Base-by-base conservation (phyloP, 306 rosid species). In the Fagus sylvatica region DNA sequence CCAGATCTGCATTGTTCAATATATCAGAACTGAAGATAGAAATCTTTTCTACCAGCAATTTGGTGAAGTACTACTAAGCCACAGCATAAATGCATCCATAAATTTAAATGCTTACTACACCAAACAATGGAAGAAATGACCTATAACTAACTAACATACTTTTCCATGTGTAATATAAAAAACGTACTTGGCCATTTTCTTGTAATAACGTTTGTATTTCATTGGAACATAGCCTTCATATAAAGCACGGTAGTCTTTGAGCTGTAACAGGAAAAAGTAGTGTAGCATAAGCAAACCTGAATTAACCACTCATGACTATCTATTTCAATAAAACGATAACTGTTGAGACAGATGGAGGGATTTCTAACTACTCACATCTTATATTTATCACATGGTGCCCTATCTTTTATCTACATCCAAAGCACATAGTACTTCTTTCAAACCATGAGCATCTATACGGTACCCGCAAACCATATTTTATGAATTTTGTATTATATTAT, bases 221-320 rank as follows among this genome's bases (percentile, higher is more conserved):
- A 95, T 95, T 43, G 98, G 98, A 71, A 95, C 93, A 81, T 95
- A 91, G 78, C 92, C 87, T 86, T 95, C 97, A 57, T 95, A 95
- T 36, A 80, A 80, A 53, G 95, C 86, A 74, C 80, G 88, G 62
- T 76, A 84, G 72, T 87, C 88, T 81, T 91, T 95, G 78, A 95
- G 88, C 98, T 95, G 92, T 66, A 76, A 85, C 36, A 76, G 62
- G 62, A 75, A 80, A 84, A 82, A 60, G 76, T 55, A 75, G 73
- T 30, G 55, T 76, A 85, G 43, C 42, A 82, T 83, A 79, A 84
- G 89, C 70, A 74, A 67, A 85, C 79, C 64, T 71, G 55, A 81
- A 74, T 43, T 70, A 61, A 74, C 42, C 49, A 77, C 71, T 46
- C 43, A 8, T 40, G n/a, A 57, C 43, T 48, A 37, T 67, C 72